Conservation (phyloP, 164 flowering plant genomes). For the Dillenia turbinata region DNA sequence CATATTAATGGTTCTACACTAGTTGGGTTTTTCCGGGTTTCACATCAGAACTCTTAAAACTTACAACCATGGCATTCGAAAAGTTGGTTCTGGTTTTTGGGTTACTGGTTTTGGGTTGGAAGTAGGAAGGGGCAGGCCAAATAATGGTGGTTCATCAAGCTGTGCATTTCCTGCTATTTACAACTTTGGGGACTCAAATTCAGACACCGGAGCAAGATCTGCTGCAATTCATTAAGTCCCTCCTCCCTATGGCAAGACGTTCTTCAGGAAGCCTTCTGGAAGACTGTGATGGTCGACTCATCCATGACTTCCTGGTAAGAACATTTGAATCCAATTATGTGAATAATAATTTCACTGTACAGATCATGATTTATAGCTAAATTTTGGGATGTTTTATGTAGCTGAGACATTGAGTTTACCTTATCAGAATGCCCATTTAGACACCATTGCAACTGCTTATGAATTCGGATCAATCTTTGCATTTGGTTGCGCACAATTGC, state of each 20-base stretch:
- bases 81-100: neutral
- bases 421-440: too few relatives aligned
- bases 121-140: neutral
- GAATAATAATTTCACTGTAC: too few relatives aligned
- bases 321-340: too few relatives aligned
- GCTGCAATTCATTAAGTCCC: neutral
- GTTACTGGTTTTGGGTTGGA: neutral
- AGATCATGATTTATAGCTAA: too few relatives aligned
- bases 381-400: too few relatives aligned
- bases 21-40: too few relatives aligned
- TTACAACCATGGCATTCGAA: neutral
- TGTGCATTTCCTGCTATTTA: conserved; percentile 38
- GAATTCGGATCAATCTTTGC: too few relatives aligned
- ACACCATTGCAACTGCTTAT: too few relatives aligned
- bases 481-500: too few relatives aligned
- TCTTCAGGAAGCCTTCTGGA: conserved; percentile 1
- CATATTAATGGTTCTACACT: too few relatives aligned
- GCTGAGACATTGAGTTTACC: too few relatives aligned
- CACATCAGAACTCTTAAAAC: too few relatives aligned
- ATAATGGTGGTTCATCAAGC: neutral
- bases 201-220: neutral
- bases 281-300: conserved; percentile 3
- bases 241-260: conserved; percentile 2
- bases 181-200: conserved; percentile 24
- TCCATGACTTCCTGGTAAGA: conserved; percentile 1